Conservation (phyloP, 2,329 filamentous ascomycete genomes). For the Penicillium verrucosum region DNA sequence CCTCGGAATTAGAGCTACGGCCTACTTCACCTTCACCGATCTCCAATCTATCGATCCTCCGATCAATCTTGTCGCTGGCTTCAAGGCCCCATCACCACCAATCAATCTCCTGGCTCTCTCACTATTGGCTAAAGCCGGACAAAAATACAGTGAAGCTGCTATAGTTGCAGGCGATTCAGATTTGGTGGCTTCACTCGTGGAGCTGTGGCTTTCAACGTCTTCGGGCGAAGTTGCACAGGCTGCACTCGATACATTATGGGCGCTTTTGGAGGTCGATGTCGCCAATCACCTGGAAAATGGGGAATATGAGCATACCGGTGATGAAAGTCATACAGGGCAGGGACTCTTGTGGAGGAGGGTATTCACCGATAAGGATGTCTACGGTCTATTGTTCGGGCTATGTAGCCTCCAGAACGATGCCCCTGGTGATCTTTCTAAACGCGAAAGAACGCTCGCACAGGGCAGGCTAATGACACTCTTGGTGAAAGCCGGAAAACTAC, state of each 20-base stretch:
- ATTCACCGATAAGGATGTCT: constrained; percentile 59
- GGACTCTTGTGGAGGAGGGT: constrained; percentile 61
- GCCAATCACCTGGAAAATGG: constrained; percentile 31
- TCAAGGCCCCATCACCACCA: constrained; percentile 49
- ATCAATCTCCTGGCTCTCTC: constrained; percentile 57
- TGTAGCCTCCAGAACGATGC: constrained; percentile 46
- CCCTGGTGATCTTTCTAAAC: constrained; percentile 45
- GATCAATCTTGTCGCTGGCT: constrained; percentile 55
- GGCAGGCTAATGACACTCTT: constrained; percentile 59
- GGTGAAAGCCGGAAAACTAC: constrained; percentile 51
- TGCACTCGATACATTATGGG: constrained; percentile 52
- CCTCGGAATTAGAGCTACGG: constrained; percentile 51
- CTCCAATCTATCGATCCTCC: constrained; percentile 48
- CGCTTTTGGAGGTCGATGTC: constrained; percentile 52
- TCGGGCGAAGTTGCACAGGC: constrained; percentile 55
- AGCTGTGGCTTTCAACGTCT: constrained; percentile 57
- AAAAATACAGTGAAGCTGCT: constrained; percentile 53
- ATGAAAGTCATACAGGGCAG: constrained; percentile 39
- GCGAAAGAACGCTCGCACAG: constrained; percentile 58
- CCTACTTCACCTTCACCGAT: constrained; percentile 50
- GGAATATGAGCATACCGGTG: constrained; percentile 18
- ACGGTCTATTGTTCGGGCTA: constrained; percentile 54
- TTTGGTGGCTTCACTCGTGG: constrained; percentile 54
- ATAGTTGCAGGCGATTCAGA: constrained; percentile 56
- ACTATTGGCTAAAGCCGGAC: constrained; percentile 55